Evolutionary conservation across 2,329 filamentous ascomycete species (phyloP).

Genomic region (Nigrospora oryzae): DNA sequence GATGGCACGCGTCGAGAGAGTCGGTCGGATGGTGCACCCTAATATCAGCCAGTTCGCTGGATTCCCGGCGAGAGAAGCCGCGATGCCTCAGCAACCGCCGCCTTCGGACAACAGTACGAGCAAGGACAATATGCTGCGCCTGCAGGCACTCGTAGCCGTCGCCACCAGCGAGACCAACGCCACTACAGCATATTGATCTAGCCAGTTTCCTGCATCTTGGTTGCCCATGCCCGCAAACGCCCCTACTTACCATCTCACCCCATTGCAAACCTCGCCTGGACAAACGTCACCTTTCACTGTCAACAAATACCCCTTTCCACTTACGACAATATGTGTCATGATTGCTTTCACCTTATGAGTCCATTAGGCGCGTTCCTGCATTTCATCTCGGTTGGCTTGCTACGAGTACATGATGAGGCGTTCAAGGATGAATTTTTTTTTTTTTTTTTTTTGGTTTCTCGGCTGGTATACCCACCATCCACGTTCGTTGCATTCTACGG

Average conservation of each 20-base stretch:
- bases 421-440: conserved; percentile 12
- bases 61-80: conserved; percentile 33
- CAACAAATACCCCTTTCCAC: too few relatives aligned
- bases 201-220: too few relatives aligned
- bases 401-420: conserved; percentile 11
- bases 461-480: conserved; percentile 10
- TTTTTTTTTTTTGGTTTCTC: conserved; percentile 9
- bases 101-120: conserved; percentile 24
- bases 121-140: conserved; percentile 40
- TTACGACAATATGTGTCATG: conserved; percentile 4
- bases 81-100: conserved; percentile 17
- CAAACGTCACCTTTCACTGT: too few relatives aligned
- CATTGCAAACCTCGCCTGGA: too few relatives aligned
- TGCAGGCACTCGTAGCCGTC: conserved; percentile 58
- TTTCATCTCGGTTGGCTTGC: conserved; percentile 1
- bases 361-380: background rate
- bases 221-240: too few relatives aligned
- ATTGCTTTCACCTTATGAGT: conserved; percentile 13
- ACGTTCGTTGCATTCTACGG: conserved; percentile 20
- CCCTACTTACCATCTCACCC: too few relatives aligned
- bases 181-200: conserved; percentile 19
- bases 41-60: conserved; percentile 44
- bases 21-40: conserved; percentile 50
- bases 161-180: conserved; percentile 47
- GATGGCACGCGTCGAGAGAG: conserved; percentile 42